A percentile compares a stretch with the other conserved stretches of the same genome.
Evolutionary conservation across 495 filamentous ascomycete genomes (phyloP).

Genomic region (Tetracladium marchalianum): DNA sequence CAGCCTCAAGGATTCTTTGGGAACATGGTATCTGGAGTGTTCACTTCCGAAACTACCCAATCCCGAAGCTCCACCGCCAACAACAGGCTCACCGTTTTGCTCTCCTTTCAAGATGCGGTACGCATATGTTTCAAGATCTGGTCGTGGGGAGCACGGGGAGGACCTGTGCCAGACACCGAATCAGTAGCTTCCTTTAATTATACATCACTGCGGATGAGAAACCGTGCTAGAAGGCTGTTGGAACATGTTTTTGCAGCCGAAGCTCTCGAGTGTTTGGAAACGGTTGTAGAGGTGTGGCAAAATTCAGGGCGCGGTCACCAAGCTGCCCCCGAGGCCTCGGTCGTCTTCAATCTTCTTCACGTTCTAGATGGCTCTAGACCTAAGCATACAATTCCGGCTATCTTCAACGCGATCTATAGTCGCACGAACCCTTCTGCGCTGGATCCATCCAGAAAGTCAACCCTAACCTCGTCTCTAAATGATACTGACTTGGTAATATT

Average conservation of each 20-base stretch:
- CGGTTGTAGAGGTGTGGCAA: constrained; percentile 73
- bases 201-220: constrained; percentile 80
- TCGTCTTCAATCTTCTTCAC: constrained; percentile 76
- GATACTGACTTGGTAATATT: constrained; percentile 81
- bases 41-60: constrained; percentile 68
- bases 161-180: constrained; percentile 45
- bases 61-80: constrained; percentile 75
- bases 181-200: constrained; percentile 81
- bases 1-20: constrained; percentile 89
- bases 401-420: constrained; percentile 95
- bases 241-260: constrained; percentile 93
- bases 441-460: constrained; percentile 72
- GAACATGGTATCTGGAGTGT: constrained; percentile 92
- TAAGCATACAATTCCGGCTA: constrained; percentile 87
- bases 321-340: constrained; percentile 25
- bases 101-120: constrained; percentile 96
- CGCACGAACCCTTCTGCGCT: constrained; percentile 76
- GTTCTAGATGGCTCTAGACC: constrained; percentile 86
- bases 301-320: constrained; percentile 20
- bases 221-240: constrained; percentile 73
- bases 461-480: constrained; percentile 69
- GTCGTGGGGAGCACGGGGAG: constrained; percentile 72
- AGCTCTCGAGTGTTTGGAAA: constrained; percentile 90
- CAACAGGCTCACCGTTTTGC: constrained; percentile 79
- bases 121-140: constrained; percentile 87